Base-by-base conservation (phyloP, 2,329 filamentous ascomycete genomes). In the Aspergillus awamori region DNA sequence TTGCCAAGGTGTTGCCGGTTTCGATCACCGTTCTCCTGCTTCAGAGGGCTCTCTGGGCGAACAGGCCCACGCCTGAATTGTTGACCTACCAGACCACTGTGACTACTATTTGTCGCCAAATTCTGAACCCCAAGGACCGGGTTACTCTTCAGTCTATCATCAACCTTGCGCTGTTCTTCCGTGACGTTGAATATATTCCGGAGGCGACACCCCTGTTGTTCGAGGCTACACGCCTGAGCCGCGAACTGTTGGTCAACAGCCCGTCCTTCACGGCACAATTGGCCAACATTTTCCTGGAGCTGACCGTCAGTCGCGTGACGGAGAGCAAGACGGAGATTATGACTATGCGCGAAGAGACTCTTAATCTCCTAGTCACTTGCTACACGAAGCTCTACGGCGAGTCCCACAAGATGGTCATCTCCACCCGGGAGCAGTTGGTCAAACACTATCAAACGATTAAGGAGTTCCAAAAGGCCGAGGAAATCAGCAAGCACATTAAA, bases 301-400 rank as follows among this genome's bases (percentile, higher is more conserved):
- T 81, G 39, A 83, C 81, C 0, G 74, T 79, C n/a, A 71, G 63
- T 3, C 61, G 63, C 11, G 53, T 72, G 10, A 73, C 71, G 2
- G 65, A 62, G 4, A 66, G 70, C 1, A 72, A 59, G 56, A 72
- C 73, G 1, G 72, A 75, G 11, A 68, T 75, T 36, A 76, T 76
- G 75, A 63, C 60, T n/a, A 68, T 69, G 61, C 76, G 81, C 30
- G 81, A 82, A 53, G 74, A 82, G 59, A 74, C 82, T 4, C 69
- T 85, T 4, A 70, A 77, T n/a, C 69, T 82, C 3, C 71, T 85
- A 28, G 79, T 84, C 26, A 78, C 78, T 26, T 76, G 77, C 13
- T 83, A 82, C 65, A 82, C 81, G 67, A 72, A 79, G 2, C 80
- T 81, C 59, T 80, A 83, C 60, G 81, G 82, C 1, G 71, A 73